Evolutionary conservation across 331 rosid species (phyloP), one percentile per base, ranked within the genome.

Genomic region (Malus hybrid): DNA sequence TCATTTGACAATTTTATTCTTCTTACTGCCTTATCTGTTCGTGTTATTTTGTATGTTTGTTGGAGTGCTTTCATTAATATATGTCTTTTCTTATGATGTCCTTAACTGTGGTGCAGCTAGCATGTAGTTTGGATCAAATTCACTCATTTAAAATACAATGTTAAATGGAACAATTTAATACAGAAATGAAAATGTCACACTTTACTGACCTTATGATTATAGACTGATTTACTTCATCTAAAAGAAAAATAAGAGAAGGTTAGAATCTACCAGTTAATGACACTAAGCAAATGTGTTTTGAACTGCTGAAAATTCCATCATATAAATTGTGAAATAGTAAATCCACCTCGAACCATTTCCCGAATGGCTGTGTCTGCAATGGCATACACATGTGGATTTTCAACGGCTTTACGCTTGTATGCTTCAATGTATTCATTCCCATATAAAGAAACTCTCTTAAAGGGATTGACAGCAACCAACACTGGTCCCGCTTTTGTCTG

Each of bases 401-500:
- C 93, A 36, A 79, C 68, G 71, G 92, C 56, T 76, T 87, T 94
- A 48, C 84, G 69, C 85, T 86, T 94, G 78, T 94, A 94, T 58
- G 97, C 93, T 78, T 94, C 96, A 71, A 94, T 90, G 82, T 88
- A 94, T 67, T 87, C 86, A 78, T 79, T 86, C 63, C 97, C 96
- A 68, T 94, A 94, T 68, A 94, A 82, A 80, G 89, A 85, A 79
- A 94, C 97, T 85, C 86, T 94, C 87, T 89, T 92, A 77, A 94
- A 94, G 69, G 99, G 97, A 87, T 94, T 94, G 77, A 92, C 74
- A 5, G 99, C 99, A 75, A 94, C 97, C 90, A 94, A 88, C 76
- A 94, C 92, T 68, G 99, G 99, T 36, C 99, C 99, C 36, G 99
- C 99, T 85, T 90, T 94, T 6, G 99, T 94, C 99, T 94, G 85